Conservation (phyloP, 1,139 yeast species). For the Geotrichum citri-aurantii region DNA sequence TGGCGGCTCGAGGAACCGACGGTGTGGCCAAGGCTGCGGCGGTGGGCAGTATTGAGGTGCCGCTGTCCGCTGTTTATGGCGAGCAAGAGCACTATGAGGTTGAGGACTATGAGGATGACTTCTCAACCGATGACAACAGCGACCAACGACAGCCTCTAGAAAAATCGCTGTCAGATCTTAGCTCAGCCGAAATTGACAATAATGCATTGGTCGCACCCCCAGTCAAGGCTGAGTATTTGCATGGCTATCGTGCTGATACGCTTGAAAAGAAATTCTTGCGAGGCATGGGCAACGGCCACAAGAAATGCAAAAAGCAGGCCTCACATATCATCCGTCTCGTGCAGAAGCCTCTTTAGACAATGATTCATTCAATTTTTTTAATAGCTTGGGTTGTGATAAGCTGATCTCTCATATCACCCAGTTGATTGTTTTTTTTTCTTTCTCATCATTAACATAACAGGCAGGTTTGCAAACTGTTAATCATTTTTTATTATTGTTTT, state of each 20-base stretch:
- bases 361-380: not conserved
- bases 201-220: not conserved
- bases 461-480: not conserved
- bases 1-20: slow-evolving; percentile 33
- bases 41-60: not conserved
- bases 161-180: not conserved
- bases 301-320: not conserved
- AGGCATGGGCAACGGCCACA: not conserved
- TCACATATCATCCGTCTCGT: not conserved
- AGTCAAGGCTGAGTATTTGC: slow-evolving; percentile 1
- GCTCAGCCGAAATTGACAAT: not conserved
- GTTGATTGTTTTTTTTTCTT: not conserved
- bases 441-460: not conserved
- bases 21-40: slow-evolving; percentile 5
- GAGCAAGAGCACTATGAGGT: not conserved
- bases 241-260: slow-evolving; percentile 1
- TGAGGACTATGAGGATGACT: not conserved
- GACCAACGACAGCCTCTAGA: not conserved
- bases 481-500: not conserved
- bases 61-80: not conserved
- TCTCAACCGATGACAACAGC: not conserved
- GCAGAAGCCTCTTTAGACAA: not conserved
- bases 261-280: not conserved
- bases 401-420: not conserved
- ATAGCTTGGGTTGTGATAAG: not conserved